phyloP scores from a whole-genome alignment of 2,329 filamentous ascomycete genomes.

The Diplodia sapinea region DNA sequence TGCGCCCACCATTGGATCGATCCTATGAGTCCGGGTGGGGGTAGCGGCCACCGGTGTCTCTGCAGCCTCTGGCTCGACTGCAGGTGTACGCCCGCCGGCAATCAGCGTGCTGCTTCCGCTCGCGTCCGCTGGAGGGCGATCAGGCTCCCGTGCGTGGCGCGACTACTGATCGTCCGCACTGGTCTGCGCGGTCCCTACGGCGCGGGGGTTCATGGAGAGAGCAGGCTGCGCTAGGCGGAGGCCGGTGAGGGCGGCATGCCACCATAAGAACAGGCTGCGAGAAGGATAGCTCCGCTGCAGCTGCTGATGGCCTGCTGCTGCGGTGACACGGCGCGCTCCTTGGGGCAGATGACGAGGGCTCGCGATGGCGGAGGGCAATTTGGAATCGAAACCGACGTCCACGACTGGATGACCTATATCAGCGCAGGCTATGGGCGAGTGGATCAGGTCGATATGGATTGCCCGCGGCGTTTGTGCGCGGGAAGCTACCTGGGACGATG shows the following conservation, averaged over 20 bases:
- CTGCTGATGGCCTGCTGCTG: not conserved
- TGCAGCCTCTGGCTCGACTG: slow-evolving; percentile 14
- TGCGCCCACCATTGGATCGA: slow-evolving; percentile 23
- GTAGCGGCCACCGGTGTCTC: slow-evolving; percentile 11
- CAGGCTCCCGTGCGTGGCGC: not conserved
- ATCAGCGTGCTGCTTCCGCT: too few species aligned
- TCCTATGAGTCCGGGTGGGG: slow-evolving; percentile 16
- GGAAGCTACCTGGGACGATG: slow-evolving; percentile 21
- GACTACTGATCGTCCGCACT: not conserved
- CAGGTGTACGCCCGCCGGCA: not conserved
- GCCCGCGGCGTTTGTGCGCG: slow-evolving; percentile 17
- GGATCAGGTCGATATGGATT: slow-evolving; percentile 7
- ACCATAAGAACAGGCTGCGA: not conserved
- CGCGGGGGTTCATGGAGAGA: not conserved
- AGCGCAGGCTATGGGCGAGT: slow-evolving; percentile 16
- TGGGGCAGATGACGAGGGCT: slow-evolving; percentile 17
- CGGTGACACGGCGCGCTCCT: not conserved
- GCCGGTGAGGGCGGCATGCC: slow-evolving; percentile 4
- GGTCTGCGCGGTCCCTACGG: not conserved
- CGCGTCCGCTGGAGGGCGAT: not conserved
- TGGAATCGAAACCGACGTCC: slow-evolving; percentile 15
- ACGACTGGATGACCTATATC: slow-evolving; percentile 28
- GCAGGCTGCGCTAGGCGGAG: not conserved
- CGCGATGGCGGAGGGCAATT: slow-evolving; percentile 8
- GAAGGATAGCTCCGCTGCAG: slow-evolving; percentile 8